A percentile compares a stretch with the other conserved stretches of the same genome.
phyloP scores from a whole-genome alignment of 768 basidiomycete species.

The Suillus tomentosus region DNA sequence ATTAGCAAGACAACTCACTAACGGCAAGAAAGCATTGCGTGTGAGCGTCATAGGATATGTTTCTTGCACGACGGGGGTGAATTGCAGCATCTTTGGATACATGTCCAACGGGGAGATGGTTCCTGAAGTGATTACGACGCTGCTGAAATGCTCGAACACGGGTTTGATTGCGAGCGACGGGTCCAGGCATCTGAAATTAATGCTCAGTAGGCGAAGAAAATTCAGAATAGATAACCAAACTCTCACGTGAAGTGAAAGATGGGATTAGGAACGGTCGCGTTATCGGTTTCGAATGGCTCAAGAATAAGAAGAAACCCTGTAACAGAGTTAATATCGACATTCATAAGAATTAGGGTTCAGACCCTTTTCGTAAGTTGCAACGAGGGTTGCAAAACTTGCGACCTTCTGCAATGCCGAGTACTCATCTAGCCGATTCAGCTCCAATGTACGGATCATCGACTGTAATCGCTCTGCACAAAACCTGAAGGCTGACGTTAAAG shows the following conservation, averaged over 20 bases:
- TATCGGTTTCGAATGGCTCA: conserved; percentile 98
- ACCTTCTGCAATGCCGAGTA: conserved; percentile 92
- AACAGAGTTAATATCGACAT: conserved; percentile 2
- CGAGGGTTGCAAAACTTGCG: conserved; percentile 92
- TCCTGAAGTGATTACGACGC: conserved; percentile 97
- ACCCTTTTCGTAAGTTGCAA: conserved; percentile 98
- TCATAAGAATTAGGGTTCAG: conserved; percentile 14
- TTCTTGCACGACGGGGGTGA: conserved; percentile 95
- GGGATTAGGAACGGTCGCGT: conserved; percentile 97
- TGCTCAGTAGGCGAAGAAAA: conserved; percentile 15
- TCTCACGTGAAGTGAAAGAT: conserved; percentile 95
- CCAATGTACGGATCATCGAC: conserved; percentile 89
- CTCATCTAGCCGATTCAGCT: conserved; percentile 89
- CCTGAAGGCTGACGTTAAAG: conserved; percentile 41
- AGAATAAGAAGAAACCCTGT: conserved; percentile 94
- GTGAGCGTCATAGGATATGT: conserved; percentile 98
- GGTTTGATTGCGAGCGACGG: conserved; percentile 97
- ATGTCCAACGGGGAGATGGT: conserved; percentile 98
- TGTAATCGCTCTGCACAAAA: conserved; percentile 97
- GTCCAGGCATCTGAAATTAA: conserved; percentile 78
- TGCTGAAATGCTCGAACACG: conserved; percentile 96
- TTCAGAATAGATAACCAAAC: conserved; percentile 15
- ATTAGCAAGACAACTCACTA: conserved; percentile 53
- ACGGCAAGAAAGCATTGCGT: conserved; percentile 92
- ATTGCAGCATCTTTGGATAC: conserved; percentile 99